Conservation (phyloP, 805 yeast genomes). For the Hanseniaspora thailandica region DNA sequence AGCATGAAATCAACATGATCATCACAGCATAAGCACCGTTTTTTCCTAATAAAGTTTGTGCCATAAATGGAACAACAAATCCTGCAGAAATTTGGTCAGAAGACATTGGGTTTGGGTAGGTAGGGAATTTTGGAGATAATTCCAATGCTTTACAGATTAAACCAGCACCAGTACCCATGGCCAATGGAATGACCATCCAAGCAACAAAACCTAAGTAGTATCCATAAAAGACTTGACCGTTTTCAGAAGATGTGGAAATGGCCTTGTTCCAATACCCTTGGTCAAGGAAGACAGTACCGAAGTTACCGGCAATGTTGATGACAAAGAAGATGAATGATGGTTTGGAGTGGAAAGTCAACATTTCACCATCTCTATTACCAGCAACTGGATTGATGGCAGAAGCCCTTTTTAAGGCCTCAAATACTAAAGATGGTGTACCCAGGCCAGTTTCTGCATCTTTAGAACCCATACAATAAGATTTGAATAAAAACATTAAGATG, state of each 20-base stretch:
- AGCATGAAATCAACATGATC: slow-evolving; percentile 78
- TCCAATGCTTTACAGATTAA: slow-evolving; percentile 71
- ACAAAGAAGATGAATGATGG: slow-evolving; percentile 84
- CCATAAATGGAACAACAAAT: slow-evolving; percentile 54
- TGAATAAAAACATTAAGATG: slow-evolving; percentile 69
- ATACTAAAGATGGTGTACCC: slow-evolving; percentile 76
- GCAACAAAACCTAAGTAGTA: slow-evolving; percentile 79
- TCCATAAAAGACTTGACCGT: slow-evolving; percentile 76
- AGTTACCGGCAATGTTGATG: slow-evolving; percentile 78
- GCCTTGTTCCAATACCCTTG: slow-evolving; percentile 86
- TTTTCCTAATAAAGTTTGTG: slow-evolving; percentile 70
- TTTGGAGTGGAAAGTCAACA: slow-evolving; percentile 74
- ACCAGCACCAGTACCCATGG: slow-evolving; percentile 75
- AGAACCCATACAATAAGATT: slow-evolving; percentile 55
- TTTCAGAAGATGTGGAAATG: slow-evolving; percentile 54
- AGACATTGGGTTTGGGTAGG: slow-evolving; percentile 58
- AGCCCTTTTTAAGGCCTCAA: slow-evolving; percentile 55
- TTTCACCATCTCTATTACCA: slow-evolving; percentile 80
- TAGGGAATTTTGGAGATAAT: slow-evolving; percentile 59
- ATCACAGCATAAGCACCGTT: slow-evolving; percentile 82
- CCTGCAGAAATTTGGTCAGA: slow-evolving; percentile 71
- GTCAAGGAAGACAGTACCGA: slow-evolving; percentile 78
- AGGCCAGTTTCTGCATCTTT: slow-evolving; percentile 30
- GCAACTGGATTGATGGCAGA: slow-evolving; percentile 52
- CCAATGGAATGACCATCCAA: slow-evolving; percentile 85